A percentile compares a stretch with the other conserved stretches of the same genome.
These are phyloP conservation scores for Micractinium sp. DNA, from an alignment of 139 green algal genomes.

Conservation along the genomic window DNA sequence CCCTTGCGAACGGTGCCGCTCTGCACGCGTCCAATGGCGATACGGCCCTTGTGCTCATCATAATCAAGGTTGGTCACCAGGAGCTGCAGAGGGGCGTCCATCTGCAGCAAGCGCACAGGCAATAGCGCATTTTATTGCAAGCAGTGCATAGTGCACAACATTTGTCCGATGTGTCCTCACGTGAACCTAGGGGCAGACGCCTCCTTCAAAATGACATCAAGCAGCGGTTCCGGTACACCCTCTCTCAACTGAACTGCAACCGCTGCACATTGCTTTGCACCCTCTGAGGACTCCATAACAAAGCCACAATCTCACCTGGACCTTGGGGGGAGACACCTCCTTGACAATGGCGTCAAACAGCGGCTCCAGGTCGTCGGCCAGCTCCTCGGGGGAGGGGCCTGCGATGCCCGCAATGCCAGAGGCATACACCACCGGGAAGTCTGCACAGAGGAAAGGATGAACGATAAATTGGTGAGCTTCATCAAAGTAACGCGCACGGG, in stretches of 20 bases:
- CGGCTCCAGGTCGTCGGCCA: constrained; percentile 88
- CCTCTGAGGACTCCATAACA: too few species aligned
- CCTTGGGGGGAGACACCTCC: constrained; percentile 79
- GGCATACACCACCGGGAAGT: constrained; percentile 90
- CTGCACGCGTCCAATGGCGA: constrained; percentile 89
- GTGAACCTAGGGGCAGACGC: too few species aligned
- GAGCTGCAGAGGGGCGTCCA: constrained; percentile 88
- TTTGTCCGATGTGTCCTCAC: too few species aligned
- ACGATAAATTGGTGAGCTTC: too few species aligned
- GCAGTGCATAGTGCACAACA: background rate
- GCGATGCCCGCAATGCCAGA: constrained; percentile 92
- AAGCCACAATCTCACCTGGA: constrained; percentile 61
- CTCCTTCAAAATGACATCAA: too few species aligned
- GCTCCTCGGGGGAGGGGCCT: constrained; percentile 66
- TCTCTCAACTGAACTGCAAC: too few species aligned
- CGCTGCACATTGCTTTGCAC: too few species aligned
- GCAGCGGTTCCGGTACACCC: too few species aligned
- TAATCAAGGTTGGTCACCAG: constrained; percentile 96
- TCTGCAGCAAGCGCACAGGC: background rate
- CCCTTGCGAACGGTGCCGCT: constrained; percentile 78
- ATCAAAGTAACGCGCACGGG: too few species aligned
- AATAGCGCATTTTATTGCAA: background rate
- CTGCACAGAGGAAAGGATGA: too few species aligned
- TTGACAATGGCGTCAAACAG: constrained; percentile 94
- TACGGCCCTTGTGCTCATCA: constrained; percentile 96